Evolutionary conservation across 176 grass and related monocot species (phyloP), one percentile per base, ranked within the genome.

Genomic region (Secale cereale): DNA sequence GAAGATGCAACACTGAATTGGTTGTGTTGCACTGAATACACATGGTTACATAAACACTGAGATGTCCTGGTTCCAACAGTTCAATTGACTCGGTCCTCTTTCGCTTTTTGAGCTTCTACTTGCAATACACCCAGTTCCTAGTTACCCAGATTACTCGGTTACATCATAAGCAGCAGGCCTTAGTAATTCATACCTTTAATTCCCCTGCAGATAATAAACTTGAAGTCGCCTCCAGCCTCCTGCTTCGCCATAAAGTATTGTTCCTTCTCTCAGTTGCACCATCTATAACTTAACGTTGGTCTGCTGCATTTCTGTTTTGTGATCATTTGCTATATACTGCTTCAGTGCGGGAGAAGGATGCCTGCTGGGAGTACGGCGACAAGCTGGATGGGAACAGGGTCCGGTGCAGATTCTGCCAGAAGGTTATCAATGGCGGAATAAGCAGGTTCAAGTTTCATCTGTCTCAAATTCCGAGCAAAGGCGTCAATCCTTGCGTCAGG

Each of bases 361-460:
- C 82, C 71, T 98, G 97, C 78, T 98, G 89, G 93, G 97, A 98
- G 84, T 98, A 95, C 75, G 95, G 97, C 36, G 96, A 98, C 65
- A 98, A 98, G 70, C 80, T 98, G 77, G 97, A 95, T 3, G 97
- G 93, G 68, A 98, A 98, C 85, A 98, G 95, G 28, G 97, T 98
- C 60, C 85, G 84, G 84, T 98, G 93, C 88, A 95, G 91, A 78
- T 95, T 95, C 82, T 98, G 91, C 46, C 88, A 83, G 35, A 98
- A 95, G 87, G 83, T 98, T 28, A 78, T 98, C 43, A 95, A 98
- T 36, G 95, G 95, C 17, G 97, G 97, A 41, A 98, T 98, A 78
- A 98, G 93, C 82, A 88, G 93, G 73, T 86, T 98, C 69, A 98
- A 98, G 85, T 98, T 95, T 76, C 93, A 98, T 79, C 87, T 98